Conservation (phyloP, 2,329 filamentous ascomycete species). For the Fusarium nematophilum region DNA sequence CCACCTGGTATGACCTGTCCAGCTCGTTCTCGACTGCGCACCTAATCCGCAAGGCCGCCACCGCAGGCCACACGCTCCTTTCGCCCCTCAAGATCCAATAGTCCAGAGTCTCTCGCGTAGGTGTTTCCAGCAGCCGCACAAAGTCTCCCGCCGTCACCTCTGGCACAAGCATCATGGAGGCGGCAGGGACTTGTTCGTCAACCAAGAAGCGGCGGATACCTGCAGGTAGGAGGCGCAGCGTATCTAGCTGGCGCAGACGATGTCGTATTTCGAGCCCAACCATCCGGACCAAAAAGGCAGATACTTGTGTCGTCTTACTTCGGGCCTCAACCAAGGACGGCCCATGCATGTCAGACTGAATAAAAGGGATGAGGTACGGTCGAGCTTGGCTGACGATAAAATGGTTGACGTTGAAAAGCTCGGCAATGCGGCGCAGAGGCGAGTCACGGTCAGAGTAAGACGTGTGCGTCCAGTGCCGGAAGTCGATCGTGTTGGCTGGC, state of each 20-base stretch:
- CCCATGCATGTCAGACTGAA: constrained; percentile 83
- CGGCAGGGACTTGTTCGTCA: constrained; percentile 83
- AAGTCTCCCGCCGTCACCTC: constrained; percentile 81
- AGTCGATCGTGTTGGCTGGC: constrained; percentile 68
- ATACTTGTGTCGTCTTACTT: constrained; percentile 67
- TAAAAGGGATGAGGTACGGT: constrained; percentile 88
- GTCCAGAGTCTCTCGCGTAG: constrained; percentile 78
- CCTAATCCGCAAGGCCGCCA: constrained; percentile 82
- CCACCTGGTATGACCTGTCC: constrained; percentile 84
- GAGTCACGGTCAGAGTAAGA: constrained; percentile 74
- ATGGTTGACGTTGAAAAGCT: constrained; percentile 93
- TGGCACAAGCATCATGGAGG: constrained; percentile 84
- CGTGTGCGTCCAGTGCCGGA: constrained; percentile 75
- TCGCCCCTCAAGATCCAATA: constrained; percentile 91
- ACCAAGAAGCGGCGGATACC: constrained; percentile 80
- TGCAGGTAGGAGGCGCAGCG: constrained; percentile 76
- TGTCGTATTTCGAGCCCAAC: constrained; percentile 83
- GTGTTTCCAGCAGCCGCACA: constrained; percentile 82
- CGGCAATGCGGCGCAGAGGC: constrained; percentile 76
- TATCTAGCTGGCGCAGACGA: constrained; percentile 83
- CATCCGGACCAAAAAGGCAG: constrained; percentile 72
- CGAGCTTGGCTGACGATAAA: constrained; percentile 94
- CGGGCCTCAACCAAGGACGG: constrained; percentile 71
- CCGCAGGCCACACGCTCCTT: constrained; percentile 89
- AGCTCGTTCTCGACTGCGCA: constrained; percentile 90